These are phyloP conservation scores for Pythium rishiriense DNA, from an alignment of 352 stramenopile genomes.

Conservation along the genomic window DNA sequence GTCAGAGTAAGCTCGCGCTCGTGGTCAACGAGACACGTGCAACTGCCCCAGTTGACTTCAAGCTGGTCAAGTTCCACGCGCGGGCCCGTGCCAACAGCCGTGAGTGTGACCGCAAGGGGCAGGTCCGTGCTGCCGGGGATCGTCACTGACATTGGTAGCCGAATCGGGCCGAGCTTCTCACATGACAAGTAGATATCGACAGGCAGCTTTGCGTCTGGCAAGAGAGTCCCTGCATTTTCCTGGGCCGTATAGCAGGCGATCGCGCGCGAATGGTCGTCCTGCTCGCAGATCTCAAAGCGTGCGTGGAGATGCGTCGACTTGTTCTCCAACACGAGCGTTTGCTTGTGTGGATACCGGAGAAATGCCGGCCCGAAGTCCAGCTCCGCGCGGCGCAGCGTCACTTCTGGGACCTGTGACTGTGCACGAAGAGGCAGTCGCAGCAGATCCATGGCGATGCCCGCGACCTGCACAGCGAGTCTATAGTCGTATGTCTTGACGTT, in stretches of 20 bases:
- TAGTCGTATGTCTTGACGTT: constrained; percentile 93
- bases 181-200: constrained; percentile 88
- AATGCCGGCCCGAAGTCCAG: constrained; percentile 91
- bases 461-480: constrained; percentile 89
- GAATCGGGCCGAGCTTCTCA: constrained; percentile 90
- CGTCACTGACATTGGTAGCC: constrained; percentile 84
- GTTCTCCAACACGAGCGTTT: constrained; percentile 89
- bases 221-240: constrained; percentile 65
- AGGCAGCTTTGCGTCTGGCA: constrained; percentile 47
- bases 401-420: constrained; percentile 85
- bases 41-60: constrained; percentile 90
- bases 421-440: constrained; percentile 89
- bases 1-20: constrained; percentile 71
- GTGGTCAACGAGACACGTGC: constrained; percentile 87
- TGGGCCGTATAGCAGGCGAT: constrained; percentile 81
- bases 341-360: constrained; percentile 90
- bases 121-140: constrained; percentile 88
- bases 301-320: constrained; percentile 72
- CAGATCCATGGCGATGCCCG: constrained; percentile 87
- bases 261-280: constrained; percentile 85
- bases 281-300: constrained; percentile 88
- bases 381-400: constrained; percentile 61
- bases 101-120: constrained; percentile 88
- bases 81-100: constrained; percentile 80
- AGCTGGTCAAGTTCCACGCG: constrained; percentile 80